Percentiles rank a stretch among this genome's conserved stretches.
Conservation (phyloP, 164 flowering plant species). For the Amborella trichopoda region DNA sequence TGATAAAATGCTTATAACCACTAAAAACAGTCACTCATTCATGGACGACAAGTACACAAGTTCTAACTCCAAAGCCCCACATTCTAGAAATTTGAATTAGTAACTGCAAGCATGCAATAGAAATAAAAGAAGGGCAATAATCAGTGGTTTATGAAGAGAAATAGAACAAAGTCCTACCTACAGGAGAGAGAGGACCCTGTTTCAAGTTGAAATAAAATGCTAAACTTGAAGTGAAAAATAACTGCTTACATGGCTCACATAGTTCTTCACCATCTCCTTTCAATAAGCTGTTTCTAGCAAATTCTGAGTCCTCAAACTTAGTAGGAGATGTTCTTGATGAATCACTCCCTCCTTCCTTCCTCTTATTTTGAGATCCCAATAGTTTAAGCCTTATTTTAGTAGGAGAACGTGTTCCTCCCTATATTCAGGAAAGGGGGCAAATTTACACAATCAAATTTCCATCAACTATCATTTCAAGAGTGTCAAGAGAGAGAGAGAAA, state of each 20-base stretch:
- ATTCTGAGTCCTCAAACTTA: conserved; percentile 57
- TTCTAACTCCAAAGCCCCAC: conserved; percentile 1
- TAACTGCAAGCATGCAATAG: neutral
- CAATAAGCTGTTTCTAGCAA: conserved; percentile 54
- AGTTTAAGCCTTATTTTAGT: conserved; percentile 90
- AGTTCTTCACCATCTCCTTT: conserved; percentile 25
- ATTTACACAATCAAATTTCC: no score
- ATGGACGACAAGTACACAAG: no score
- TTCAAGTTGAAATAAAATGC: neutral
- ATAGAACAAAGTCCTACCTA: no score
- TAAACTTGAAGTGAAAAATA: neutral
- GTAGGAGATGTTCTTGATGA: conserved; percentile 88
- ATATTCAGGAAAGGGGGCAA: conserved; percentile 12
- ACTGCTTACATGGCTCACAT: conserved; percentile 30
- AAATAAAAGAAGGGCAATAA: neutral
- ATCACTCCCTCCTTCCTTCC: conserved; percentile 51
- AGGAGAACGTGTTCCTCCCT: conserved; percentile 85
- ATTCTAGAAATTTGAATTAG: neutral
- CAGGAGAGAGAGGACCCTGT: neutral
- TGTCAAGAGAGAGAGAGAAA: neutral
- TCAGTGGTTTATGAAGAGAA: neutral
- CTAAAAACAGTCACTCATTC: no score
- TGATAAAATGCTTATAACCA: conserved; percentile 1
- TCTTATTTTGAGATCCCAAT: conserved; percentile 45
- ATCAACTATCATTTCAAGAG: no score